Evolutionary conservation across 306 rosid genomes (phyloP).

Genomic region (Cotoneaster glaucophyllus): DNA sequence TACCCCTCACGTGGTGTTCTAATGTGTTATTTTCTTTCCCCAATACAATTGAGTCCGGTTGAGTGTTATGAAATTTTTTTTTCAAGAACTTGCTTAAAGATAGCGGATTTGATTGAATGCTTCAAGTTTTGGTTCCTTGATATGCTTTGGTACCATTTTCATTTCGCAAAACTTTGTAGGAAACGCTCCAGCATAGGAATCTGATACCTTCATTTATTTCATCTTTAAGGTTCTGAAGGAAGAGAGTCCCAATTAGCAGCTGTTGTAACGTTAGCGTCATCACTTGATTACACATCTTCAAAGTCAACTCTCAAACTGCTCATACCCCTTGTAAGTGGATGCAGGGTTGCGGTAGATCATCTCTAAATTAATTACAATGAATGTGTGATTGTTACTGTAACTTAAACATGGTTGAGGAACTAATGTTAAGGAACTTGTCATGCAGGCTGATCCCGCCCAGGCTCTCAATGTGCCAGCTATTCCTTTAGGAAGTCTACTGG

Average conservation of each 20-base stretch:
- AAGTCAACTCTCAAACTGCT: slow-evolving; percentile 80
- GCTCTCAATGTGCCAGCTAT: slow-evolving; percentile 89
- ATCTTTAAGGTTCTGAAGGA: slow-evolving; percentile 63
- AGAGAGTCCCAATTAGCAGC: slow-evolving; percentile 77
- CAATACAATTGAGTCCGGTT: background rate
- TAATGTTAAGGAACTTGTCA: slow-evolving; percentile 32
- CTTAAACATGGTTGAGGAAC: slow-evolving; percentile 11
- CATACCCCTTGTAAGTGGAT: slow-evolving; percentile 80
- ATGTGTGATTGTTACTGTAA: background rate
- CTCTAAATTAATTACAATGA: background rate
- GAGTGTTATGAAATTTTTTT: background rate
- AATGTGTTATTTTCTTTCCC: background rate
- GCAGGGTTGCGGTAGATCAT: slow-evolving; percentile 3
- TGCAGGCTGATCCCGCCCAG: slow-evolving; percentile 99
- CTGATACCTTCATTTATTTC: slow-evolving; percentile 7
- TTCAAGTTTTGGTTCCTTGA: background rate
- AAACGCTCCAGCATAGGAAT: background rate
- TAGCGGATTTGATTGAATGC: background rate
- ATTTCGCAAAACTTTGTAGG: background rate
- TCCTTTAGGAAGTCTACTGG: slow-evolving; percentile 77
- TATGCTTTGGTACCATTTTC: background rate
- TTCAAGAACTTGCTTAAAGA: background rate
- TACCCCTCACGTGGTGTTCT: background rate
- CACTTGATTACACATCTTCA: slow-evolving; percentile 89
- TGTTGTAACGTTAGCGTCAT: slow-evolving; percentile 85